Evolutionary conservation across 805 yeast genomes (phyloP).

Genomic region (Candida boidinii): DNA sequence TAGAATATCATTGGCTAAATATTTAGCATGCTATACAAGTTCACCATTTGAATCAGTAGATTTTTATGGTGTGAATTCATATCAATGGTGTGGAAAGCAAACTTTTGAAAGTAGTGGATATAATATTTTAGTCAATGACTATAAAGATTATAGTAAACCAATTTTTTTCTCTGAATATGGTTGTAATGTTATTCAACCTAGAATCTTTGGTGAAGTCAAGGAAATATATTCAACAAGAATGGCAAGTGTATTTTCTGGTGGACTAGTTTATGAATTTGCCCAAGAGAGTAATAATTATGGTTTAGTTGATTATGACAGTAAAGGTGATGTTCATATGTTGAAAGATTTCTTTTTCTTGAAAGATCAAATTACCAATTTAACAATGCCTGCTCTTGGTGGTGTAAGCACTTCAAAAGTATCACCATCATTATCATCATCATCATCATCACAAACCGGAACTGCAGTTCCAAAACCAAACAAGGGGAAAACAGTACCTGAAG

Average conservation of each 20-base stretch:
- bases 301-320: constrained; percentile 40
- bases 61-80: constrained; percentile 74
- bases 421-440: too few relatives aligned
- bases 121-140: constrained; percentile 59
- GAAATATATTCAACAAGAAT: constrained; percentile 63
- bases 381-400: constrained; percentile 15
- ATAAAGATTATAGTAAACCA: constrained; percentile 61
- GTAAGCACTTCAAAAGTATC: too few relatives aligned
- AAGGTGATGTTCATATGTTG: constrained; percentile 34
- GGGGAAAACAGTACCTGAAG: too few relatives aligned
- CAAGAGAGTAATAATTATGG: constrained; percentile 80
- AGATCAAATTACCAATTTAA: constrained; percentile 31
- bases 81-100: constrained; percentile 86
- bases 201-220: constrained; percentile 68
- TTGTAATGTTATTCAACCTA: constrained; percentile 74
- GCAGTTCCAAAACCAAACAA: constrained; percentile 6
- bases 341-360: constrained; percentile 36
- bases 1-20: constrained; percentile 69
- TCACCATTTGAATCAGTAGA: constrained; percentile 52
- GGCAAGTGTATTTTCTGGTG: constrained; percentile 78
- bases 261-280: constrained; percentile 72
- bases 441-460: constrained; percentile 15
- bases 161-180: constrained; percentile 89
- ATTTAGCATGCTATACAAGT: constrained; percentile 65
- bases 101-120: constrained; percentile 77